Conservation (phyloP, 2,329 filamentous ascomycete genomes). For the Xylaria polymorpha region DNA sequence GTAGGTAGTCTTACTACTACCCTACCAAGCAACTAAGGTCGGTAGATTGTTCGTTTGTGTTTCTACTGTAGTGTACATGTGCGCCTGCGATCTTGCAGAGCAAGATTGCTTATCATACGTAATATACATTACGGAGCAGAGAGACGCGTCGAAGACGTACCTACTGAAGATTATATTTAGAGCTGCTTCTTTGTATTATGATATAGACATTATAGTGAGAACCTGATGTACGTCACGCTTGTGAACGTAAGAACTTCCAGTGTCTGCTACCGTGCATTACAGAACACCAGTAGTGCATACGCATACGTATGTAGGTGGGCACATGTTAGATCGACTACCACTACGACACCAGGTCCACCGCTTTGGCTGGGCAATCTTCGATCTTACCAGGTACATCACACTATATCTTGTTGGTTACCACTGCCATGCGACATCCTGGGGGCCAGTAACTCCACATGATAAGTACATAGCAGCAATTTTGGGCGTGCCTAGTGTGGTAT, state of each 20-base stretch:
- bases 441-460: constrained; percentile 21
- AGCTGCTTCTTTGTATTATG: constrained; percentile 8
- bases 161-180: too few species aligned
- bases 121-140: constrained; percentile 11
- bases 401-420: constrained; percentile 26
- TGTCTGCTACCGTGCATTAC: background rate
- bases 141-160: background rate
- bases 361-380: constrained; percentile 31
- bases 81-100: constrained; percentile 3
- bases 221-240: background rate
- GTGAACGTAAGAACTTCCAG: background rate
- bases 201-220: background rate
- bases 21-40: constrained; percentile 11
- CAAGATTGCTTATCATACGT: constrained; percentile 23
- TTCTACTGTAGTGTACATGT: background rate
- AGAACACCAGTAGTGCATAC: constrained; percentile 4
- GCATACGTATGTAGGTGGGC: background rate
- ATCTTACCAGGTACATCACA: constrained; percentile 27
- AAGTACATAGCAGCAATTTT: constrained; percentile 3
- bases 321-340: constrained; percentile 23
- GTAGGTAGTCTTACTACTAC: constrained; percentile 16
- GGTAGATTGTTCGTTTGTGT: constrained; percentile 6
- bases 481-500: constrained; percentile 3
- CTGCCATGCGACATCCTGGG: constrained; percentile 21
- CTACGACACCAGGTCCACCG: constrained; percentile 25